Evolutionary conservation across 345 rosid species (phyloP).

Genomic region (Corchorus capsularis): DNA sequence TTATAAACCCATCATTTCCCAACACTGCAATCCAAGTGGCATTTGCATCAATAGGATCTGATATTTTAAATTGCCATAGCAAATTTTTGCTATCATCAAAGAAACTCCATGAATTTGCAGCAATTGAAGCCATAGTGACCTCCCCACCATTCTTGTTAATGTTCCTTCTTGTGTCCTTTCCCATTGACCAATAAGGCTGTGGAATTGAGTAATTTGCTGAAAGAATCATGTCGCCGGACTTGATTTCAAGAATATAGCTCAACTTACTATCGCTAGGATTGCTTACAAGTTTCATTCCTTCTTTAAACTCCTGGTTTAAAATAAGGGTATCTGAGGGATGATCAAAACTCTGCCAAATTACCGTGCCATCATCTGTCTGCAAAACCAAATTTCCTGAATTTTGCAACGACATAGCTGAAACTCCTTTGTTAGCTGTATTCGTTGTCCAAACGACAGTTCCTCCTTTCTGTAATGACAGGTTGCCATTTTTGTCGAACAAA

Average conservation of each 20-base stretch:
- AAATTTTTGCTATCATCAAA: slow-evolving; percentile 53
- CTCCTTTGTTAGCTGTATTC: slow-evolving; percentile 48
- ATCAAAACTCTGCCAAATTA: slow-evolving; percentile 83
- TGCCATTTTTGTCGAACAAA: slow-evolving; percentile 54
- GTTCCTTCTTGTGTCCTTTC: slow-evolving; percentile 41
- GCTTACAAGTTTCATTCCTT: slow-evolving; percentile 77
- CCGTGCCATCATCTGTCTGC: slow-evolving; percentile 40
- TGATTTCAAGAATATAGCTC: slow-evolving; percentile 73
- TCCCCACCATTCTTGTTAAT: slow-evolving; percentile 47
- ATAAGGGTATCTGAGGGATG: slow-evolving; percentile 81
- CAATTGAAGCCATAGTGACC: slow-evolving; percentile 48
- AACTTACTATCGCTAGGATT: slow-evolving; percentile 47
- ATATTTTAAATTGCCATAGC: slow-evolving; percentile 55
- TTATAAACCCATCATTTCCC: slow-evolving; percentile 59
- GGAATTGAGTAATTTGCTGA: slow-evolving; percentile 60
- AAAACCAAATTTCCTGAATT: slow-evolving; percentile 84
- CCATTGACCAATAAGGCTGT: slow-evolving; percentile 86
- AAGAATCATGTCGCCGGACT: slow-evolving; percentile 71
- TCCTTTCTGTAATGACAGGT: slow-evolving; percentile 49
- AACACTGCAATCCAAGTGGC: slow-evolving; percentile 76
- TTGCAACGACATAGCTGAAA: slow-evolving; percentile 64
- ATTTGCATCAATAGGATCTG: slow-evolving; percentile 41
- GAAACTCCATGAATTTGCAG: slow-evolving; percentile 77
- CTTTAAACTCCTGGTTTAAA: slow-evolving; percentile 56
- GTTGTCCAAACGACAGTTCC: slow-evolving; percentile 60